Conservation (phyloP, 2,329 filamentous ascomycete species). For the Botryotinia globosa region DNA sequence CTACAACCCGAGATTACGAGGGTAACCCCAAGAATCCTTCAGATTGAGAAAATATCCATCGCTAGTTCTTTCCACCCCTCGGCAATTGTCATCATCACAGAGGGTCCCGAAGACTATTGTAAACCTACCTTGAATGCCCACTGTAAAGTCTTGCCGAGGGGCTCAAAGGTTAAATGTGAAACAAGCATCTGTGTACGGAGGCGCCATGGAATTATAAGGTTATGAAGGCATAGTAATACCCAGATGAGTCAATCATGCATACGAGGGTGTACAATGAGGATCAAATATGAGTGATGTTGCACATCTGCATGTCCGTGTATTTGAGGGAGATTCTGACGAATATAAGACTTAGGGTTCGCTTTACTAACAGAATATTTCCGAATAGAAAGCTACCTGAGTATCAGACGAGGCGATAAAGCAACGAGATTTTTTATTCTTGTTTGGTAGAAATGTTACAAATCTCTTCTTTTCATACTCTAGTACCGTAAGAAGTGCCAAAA, state of each 20-base stretch:
- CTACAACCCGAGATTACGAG: not conserved
- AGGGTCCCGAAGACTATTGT: not conserved
- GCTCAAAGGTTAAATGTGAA: not conserved
- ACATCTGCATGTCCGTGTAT: not conserved
- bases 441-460: not conserved
- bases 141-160: not conserved
- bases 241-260: not conserved
- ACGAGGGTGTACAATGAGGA: not conserved
- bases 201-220: not conserved
- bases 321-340: not conserved
- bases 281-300: not conserved
- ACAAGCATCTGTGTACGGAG: not conserved
- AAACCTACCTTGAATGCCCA: not conserved
- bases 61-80: not conserved
- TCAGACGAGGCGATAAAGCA: not conserved
- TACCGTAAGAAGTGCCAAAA: not conserved
- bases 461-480: not conserved
- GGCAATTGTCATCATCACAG: not conserved
- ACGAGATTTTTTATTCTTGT: not conserved
- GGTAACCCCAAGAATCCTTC: not conserved
- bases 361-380: rapidly evolving
- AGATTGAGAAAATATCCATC: not conserved
- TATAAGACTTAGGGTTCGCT: not conserved
- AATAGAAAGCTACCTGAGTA: not conserved
- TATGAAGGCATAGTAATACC: not conserved